phyloP scores from a whole-genome alignment of 306 rosid species.

The Acacia acuminata region DNA sequence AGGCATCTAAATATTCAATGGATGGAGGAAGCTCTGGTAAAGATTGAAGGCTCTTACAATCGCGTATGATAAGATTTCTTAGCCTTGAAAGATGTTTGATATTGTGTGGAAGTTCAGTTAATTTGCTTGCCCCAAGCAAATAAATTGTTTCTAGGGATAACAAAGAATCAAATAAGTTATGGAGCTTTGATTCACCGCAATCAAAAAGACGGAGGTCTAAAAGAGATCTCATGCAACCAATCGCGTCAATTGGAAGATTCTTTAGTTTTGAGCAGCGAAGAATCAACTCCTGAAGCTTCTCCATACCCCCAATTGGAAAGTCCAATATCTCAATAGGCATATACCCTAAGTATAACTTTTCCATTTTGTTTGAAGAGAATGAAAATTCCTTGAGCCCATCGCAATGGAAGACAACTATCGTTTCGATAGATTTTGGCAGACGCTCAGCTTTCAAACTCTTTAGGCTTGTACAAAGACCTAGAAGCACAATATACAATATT shows the following conservation, averaged over 20 bases:
- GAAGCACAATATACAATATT: background rate
- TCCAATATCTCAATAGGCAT: too few relatives aligned
- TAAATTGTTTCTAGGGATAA: background rate
- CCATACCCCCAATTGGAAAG: too few relatives aligned
- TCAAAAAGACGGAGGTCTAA: too few relatives aligned
- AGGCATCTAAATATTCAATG: too few relatives aligned
- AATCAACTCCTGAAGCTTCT: too few relatives aligned
- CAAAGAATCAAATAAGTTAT: background rate
- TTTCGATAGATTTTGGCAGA: background rate
- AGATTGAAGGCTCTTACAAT: too few relatives aligned
- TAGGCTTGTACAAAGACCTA: background rate
- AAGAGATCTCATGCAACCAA: too few relatives aligned
- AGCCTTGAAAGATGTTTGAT: background rate
- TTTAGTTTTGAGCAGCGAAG: too few relatives aligned
- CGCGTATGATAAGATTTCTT: too few relatives aligned
- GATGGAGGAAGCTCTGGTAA: too few relatives aligned
- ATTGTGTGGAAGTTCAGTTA: slow-evolving; percentile 7
- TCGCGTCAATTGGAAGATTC: too few relatives aligned
- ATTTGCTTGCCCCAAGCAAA: background rate
- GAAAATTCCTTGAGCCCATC: background rate
- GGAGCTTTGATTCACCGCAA: background rate
- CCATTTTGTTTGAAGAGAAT: too few relatives aligned
- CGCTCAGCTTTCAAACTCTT: background rate
- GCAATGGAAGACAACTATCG: background rate
- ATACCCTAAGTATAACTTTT: accelerated